Evolutionary conservation across 352 stramenopile genomes (phyloP).

Genomic region (Globisporangium cederbergense): DNA sequence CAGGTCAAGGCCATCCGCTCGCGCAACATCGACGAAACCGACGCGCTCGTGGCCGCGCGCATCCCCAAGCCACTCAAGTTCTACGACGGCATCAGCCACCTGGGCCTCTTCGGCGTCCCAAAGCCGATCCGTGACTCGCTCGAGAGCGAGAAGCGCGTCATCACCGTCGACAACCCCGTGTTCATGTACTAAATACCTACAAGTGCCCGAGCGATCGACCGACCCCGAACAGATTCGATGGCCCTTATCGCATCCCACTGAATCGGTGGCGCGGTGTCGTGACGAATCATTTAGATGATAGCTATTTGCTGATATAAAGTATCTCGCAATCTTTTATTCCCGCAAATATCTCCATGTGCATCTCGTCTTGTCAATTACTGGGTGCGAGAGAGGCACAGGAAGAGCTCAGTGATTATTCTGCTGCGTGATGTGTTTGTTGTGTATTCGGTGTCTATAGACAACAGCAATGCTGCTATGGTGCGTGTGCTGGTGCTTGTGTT

Average conservation of each 20-base stretch:
- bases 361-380: background rate
- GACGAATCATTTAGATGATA: constrained; percentile 18
- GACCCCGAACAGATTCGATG: too few relatives aligned
- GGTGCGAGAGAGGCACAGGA: background rate
- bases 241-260: too few relatives aligned
- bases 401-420: background rate
- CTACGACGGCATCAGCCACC: constrained; percentile 91
- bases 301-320: constrained; percentile 9
- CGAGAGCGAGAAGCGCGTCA: constrained; percentile 88
- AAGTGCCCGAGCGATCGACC: background rate
- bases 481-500: background rate
- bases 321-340: constrained; percentile 7
- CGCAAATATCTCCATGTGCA: background rate
- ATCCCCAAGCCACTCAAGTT: constrained; percentile 78
- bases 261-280: background rate
- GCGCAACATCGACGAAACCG: constrained; percentile 59
- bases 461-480: background rate
- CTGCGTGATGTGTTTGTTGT: background rate
- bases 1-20: constrained; percentile 46
- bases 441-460: constrained; percentile 1
- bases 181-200: constrained; percentile 92
- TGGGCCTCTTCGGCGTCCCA: constrained; percentile 88
- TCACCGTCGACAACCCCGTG: constrained; percentile 94
- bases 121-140: constrained; percentile 89
- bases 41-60: constrained; percentile 55